A percentile compares a stretch with the other conserved stretches of the same genome.
These are phyloP conservation scores for Alternaria infectoria DNA, from an alignment of 2,329 filamentous ascomycete species.

Conservation along the genomic window DNA sequence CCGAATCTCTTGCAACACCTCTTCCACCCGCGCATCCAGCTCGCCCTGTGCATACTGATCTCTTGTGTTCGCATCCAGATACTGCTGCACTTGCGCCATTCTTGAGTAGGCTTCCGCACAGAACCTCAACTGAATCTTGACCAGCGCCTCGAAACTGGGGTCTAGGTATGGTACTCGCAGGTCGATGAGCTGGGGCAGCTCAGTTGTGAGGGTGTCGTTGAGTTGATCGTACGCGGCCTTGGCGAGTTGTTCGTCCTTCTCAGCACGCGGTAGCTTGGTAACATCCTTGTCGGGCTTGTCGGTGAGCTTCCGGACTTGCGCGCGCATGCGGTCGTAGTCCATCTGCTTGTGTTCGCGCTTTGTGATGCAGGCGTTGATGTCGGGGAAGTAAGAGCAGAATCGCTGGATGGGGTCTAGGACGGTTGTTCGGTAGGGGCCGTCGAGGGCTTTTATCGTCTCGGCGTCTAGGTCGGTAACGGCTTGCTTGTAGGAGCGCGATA, in stretches of 20 bases:
- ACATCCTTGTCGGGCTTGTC: slow-evolving; percentile 99
- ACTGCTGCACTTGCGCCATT: slow-evolving; percentile 99
- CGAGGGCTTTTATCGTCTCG: slow-evolving; percentile 97
- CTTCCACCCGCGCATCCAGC: slow-evolving; percentile 87
- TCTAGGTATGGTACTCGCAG: slow-evolving; percentile 96
- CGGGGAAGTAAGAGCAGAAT: slow-evolving; percentile 98
- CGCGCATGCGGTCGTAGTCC: slow-evolving; percentile 94
- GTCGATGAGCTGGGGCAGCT: slow-evolving; percentile 95
- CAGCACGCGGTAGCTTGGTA: slow-evolving; percentile 91
- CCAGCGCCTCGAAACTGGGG: slow-evolving; percentile 94
- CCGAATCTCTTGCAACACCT: slow-evolving; percentile 95
- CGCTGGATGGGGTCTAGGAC: slow-evolving; percentile 94
- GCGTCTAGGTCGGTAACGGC: slow-evolving; percentile 97
- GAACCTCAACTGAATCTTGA: slow-evolving; percentile 98
- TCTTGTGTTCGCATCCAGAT: slow-evolving; percentile 91
- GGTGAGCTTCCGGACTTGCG: slow-evolving; percentile 94
- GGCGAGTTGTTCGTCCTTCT: slow-evolving; percentile 95
- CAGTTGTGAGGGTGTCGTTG: slow-evolving; percentile 92
- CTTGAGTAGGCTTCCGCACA: slow-evolving; percentile 96
- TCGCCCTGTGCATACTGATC: slow-evolving; percentile 96
- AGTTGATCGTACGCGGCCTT: slow-evolving; percentile 93
- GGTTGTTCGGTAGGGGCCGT: slow-evolving; percentile 92
- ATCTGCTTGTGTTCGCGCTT: slow-evolving; percentile 98
- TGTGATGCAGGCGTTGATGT: slow-evolving; percentile 99
- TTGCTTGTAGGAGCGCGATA: slow-evolving; percentile 96